Conservation (phyloP, 2,329 filamentous ascomycete species). For the Decorospora gaudefroyi region DNA sequence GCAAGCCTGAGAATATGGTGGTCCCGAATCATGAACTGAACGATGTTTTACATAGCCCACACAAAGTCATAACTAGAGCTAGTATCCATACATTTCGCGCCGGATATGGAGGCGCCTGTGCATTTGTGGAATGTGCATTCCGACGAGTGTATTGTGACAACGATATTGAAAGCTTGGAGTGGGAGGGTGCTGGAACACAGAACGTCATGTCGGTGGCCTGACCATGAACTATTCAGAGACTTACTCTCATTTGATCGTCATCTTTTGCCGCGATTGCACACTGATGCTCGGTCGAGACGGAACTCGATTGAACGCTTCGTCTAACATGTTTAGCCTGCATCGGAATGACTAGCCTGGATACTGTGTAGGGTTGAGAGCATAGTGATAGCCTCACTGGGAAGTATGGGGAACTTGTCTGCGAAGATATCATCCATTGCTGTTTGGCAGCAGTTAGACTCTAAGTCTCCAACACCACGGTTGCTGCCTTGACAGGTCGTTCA, state of each 20-base stretch:
- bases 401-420: background rate
- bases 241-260: no score
- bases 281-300: no score
- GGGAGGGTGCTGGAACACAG: background rate
- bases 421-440: background rate
- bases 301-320: no score
- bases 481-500: constrained; percentile 7
- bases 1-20: constrained; percentile 1
- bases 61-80: constrained; percentile 2
- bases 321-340: background rate
- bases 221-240: background rate
- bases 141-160: constrained; percentile 5
- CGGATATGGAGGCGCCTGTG: background rate
- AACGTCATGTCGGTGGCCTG: constrained; percentile 4
- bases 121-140: constrained; percentile 3
- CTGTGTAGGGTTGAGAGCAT: background rate
- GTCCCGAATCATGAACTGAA: constrained; percentile 1
- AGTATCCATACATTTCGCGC: constrained; percentile 2
- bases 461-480: background rate
- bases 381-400: constrained; percentile 1
- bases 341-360: background rate
- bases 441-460: constrained; percentile 1
- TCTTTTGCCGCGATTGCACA: no score
- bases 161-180: background rate
- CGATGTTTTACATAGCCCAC: background rate